Conservation (phyloP, 2,329 filamentous ascomycete genomes). For the Xylaria sp. region DNA sequence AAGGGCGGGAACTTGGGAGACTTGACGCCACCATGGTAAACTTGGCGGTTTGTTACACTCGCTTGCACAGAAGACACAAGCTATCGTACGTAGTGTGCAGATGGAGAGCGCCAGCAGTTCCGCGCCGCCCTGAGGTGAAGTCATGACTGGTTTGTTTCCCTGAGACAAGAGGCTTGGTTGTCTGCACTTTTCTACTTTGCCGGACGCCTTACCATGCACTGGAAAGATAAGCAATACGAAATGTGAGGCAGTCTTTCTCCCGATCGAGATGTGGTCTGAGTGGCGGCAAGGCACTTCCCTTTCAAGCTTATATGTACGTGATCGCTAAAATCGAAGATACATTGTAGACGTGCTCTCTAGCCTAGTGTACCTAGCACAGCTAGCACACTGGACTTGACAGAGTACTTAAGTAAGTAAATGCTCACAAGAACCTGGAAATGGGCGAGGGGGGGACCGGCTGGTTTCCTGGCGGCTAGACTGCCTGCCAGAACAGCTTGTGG, state of each 20-base stretch:
- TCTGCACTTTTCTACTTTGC: background rate
- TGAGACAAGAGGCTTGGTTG: conserved; percentile 12
- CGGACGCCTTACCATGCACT: background rate
- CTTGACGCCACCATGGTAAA: conserved; percentile 24
- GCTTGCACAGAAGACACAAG: conserved; percentile 16
- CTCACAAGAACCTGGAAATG: conserved; percentile 7
- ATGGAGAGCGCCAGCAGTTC: conserved; percentile 15
- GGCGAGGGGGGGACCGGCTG: conserved; percentile 8
- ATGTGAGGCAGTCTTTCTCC: background rate
- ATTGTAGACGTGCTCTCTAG: background rate
- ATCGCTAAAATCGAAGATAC: background rate
- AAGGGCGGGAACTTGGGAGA: conserved; percentile 37
- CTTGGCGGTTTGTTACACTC: conserved; percentile 17
- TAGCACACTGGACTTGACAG: conserved; percentile 1
- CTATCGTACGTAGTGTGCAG: background rate
- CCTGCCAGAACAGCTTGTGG: conserved; percentile 27
- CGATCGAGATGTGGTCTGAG: conserved; percentile 10
- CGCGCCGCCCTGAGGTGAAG: background rate
- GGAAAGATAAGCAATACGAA: background rate
- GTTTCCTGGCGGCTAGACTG: conserved; percentile 22
- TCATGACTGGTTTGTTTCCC: conserved; percentile 11
- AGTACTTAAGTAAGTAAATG: conserved; percentile 10
- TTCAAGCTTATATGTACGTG: conserved; percentile 14
- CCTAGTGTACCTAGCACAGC: background rate
- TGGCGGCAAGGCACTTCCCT: conserved; percentile 7